These are phyloP conservation scores for Lentinula lateritia DNA, from an alignment of 768 basidiomycete species.

Conservation along the genomic window DNA sequence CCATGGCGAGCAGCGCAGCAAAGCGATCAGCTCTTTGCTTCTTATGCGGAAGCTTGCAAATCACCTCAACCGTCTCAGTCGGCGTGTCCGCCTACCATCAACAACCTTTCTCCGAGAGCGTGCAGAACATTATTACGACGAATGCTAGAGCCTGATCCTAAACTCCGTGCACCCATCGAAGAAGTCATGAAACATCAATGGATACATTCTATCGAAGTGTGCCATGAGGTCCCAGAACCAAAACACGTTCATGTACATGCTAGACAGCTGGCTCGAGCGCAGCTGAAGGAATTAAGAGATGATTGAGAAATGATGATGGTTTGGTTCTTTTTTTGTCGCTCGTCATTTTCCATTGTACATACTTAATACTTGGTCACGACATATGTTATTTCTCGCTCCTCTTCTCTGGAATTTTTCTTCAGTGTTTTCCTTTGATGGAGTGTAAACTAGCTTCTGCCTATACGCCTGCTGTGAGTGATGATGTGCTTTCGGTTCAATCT, in stretches of 20 bases:
- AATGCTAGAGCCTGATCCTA: slow-evolving; percentile 96
- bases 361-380: not conserved
- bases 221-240: slow-evolving; percentile 58
- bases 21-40: slow-evolving; percentile 72
- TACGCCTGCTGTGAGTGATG: not conserved
- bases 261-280: slow-evolving; percentile 49
- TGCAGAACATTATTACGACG: slow-evolving; percentile 79
- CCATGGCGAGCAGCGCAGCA: slow-evolving; percentile 95
- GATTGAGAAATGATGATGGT: not conserved
- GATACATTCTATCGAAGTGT: slow-evolving; percentile 80
- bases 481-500: not conserved
- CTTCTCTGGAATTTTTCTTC: not conserved
- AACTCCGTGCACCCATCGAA: slow-evolving; percentile 68
- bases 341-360: not conserved
- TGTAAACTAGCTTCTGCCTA: not conserved
- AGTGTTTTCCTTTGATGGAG: not conserved
- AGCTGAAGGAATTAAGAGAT: slow-evolving; percentile 23
- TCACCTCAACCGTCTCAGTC: slow-evolving; percentile 39
- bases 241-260: slow-evolving; percentile 71
- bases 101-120: slow-evolving; percentile 81
- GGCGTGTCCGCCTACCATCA: slow-evolving; percentile 64
- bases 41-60: slow-evolving; percentile 61
- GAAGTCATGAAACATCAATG: slow-evolving; percentile 75
- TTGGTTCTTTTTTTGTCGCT: not conserved
- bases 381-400: not conserved